phyloP scores from a whole-genome alignment of 1,139 yeast genomes.

The Kodamaea plutei region DNA sequence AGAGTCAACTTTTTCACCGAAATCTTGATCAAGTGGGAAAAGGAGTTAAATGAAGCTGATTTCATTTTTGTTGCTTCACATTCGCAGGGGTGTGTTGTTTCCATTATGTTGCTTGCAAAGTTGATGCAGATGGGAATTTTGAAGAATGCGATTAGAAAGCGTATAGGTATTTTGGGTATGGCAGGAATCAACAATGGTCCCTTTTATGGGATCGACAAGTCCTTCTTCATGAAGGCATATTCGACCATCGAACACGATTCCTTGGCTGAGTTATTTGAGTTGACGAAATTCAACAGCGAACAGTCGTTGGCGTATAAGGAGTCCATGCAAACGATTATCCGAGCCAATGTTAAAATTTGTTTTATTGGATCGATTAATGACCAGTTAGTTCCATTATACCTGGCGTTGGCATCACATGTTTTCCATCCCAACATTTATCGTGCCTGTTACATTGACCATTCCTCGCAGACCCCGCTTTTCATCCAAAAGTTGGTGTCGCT shows the following conservation, averaged over 20 bases:
- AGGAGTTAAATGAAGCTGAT: constrained; percentile 73
- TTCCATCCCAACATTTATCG: constrained; percentile 87
- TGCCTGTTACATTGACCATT: constrained; percentile 82
- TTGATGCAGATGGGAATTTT: constrained; percentile 69
- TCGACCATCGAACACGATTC: constrained; percentile 89
- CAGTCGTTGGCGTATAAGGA: constrained; percentile 72
- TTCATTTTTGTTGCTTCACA: constrained; percentile 87
- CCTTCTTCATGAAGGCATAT: constrained; percentile 78
- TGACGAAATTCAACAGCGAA: constrained; percentile 68
- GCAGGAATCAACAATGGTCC: constrained; percentile 96
- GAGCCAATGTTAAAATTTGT: constrained; percentile 69
- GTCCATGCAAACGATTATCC: constrained; percentile 59
- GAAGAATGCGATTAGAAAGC: constrained; percentile 41
- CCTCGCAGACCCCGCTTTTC: constrained; percentile 44
- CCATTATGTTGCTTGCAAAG: constrained; percentile 70
- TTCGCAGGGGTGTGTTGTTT: constrained; percentile 94
- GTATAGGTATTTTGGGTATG: constrained; percentile 81
- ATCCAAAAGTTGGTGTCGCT: constrained; percentile 43
- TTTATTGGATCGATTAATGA: constrained; percentile 88
- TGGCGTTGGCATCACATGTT: constrained; percentile 77
- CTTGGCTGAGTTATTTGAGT: constrained; percentile 77
- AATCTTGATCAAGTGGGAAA: constrained; percentile 65
- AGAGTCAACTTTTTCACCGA: constrained; percentile 78
- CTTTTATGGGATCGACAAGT: constrained; percentile 82
- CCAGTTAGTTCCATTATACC: constrained; percentile 87